Evolutionary conservation across 2,329 filamentous ascomycete genomes (phyloP).

Genomic region (Gaeumannomyces tritici): DNA sequence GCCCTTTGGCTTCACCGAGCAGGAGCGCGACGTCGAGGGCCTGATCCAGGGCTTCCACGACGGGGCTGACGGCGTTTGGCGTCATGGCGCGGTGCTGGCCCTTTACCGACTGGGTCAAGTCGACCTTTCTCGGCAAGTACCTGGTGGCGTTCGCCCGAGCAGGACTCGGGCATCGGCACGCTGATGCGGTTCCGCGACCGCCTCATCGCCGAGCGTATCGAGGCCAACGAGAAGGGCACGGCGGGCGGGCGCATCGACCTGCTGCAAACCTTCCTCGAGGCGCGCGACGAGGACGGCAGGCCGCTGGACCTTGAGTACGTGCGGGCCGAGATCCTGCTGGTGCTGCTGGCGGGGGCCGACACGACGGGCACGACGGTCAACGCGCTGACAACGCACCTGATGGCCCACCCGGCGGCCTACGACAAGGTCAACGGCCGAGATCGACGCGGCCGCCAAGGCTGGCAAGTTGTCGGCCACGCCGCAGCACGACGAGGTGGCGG

Average conservation of each 20-base stretch:
- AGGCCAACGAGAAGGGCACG: slow-evolving; percentile 35
- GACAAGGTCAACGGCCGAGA: slow-evolving; percentile 32
- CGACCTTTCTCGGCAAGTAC: slow-evolving; percentile 39
- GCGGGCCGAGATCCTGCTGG: slow-evolving; percentile 41
- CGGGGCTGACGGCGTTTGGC: slow-evolving; percentile 38
- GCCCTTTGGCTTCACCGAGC: slow-evolving; percentile 44
- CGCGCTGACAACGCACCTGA: slow-evolving; percentile 33
- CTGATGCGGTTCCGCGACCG: slow-evolving; percentile 48
- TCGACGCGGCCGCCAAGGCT: slow-evolving; percentile 17
- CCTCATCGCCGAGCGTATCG: slow-evolving; percentile 35
- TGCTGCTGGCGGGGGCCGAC: slow-evolving; percentile 41
- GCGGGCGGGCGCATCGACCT: slow-evolving; percentile 36
- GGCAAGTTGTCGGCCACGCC: slow-evolving; percentile 15
- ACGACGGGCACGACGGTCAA: slow-evolving; percentile 42
- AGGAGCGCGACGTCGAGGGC: slow-evolving; percentile 39
- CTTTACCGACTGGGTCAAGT: slow-evolving; percentile 45
- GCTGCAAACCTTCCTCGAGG: slow-evolving; percentile 39
- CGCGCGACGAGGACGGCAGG: slow-evolving; percentile 31
- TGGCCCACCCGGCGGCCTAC: slow-evolving; percentile 33
- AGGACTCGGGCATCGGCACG: slow-evolving; percentile 43
- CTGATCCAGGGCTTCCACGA: slow-evolving; percentile 46
- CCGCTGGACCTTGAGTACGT: slow-evolving; percentile 39
- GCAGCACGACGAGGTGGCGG: slow-evolving; percentile 22
- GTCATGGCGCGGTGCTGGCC: slow-evolving; percentile 41
- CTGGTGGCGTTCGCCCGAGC: slow-evolving; percentile 41